Conservation (phyloP, 2,329 filamentous ascomycete species). For the Trichoderma simmonsii region DNA sequence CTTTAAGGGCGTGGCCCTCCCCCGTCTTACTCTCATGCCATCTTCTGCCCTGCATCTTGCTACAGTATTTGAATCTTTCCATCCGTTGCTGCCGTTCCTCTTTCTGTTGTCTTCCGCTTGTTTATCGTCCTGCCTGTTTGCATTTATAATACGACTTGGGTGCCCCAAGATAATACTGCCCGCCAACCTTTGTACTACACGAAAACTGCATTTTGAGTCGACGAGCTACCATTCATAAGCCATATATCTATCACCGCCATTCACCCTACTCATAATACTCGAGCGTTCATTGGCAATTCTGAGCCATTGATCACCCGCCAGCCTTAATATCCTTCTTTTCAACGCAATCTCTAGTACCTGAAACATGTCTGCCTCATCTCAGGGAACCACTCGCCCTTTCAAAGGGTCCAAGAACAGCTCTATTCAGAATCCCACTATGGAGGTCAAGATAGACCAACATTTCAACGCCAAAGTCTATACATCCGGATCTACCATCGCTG, state of each 20-base stretch:
- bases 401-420: constrained; percentile 12
- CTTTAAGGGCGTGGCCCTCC: constrained; percentile 13
- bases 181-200: not conserved
- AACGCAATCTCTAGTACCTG: not conserved
- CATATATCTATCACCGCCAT: not conserved
- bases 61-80: not conserved
- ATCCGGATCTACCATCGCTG: constrained; percentile 49
- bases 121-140: not conserved
- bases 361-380: constrained; percentile 27
- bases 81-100: not conserved
- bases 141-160: not conserved
- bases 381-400: constrained; percentile 18
- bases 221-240: not conserved
- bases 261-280: not conserved
- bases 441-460: constrained; percentile 51
- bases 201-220: not conserved
- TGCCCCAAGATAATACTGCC: not conserved
- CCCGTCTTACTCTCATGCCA: not conserved
- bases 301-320: not conserved
- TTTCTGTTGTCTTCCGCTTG: not conserved
- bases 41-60: not conserved
- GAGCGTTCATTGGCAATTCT: not conserved
- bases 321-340: not conserved
- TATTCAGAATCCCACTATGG: constrained; percentile 39
- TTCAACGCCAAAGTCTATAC: constrained; percentile 55